phyloP scores from a whole-genome alignment of 2,329 filamentous ascomycete species.

The Pseudogymnoascus sp. region DNA sequence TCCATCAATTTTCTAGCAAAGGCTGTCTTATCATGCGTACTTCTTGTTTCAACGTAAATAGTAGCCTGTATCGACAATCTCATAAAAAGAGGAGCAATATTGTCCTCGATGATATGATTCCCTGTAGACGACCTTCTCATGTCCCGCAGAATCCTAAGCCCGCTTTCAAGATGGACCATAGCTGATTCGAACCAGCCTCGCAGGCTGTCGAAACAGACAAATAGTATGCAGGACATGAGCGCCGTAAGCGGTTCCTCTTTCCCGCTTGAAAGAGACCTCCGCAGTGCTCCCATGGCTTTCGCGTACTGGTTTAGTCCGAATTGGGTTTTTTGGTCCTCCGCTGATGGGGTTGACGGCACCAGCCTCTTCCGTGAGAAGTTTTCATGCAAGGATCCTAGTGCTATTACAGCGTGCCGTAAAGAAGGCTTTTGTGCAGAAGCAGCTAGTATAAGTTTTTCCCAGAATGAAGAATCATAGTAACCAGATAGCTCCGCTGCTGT shows the following conservation, averaged over 20 bases:
- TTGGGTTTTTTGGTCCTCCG: slow-evolving; percentile 10
- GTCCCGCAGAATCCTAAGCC: slow-evolving; percentile 19
- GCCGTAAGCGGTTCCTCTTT: slow-evolving; percentile 21
- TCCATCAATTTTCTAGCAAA: slow-evolving; percentile 18
- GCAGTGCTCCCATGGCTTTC: slow-evolving; percentile 24
- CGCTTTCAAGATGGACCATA: slow-evolving; percentile 25
- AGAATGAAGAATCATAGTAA: slow-evolving; percentile 23
- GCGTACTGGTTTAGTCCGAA: slow-evolving; percentile 25
- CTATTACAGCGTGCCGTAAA: slow-evolving; percentile 25
- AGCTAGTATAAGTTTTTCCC: slow-evolving; percentile 23
- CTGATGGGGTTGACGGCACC: slow-evolving; percentile 10
- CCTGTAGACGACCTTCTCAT: slow-evolving; percentile 10
- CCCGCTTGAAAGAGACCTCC: slow-evolving; percentile 19
- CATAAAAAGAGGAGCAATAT: slow-evolving; percentile 22
- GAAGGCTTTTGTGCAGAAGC: slow-evolving; percentile 21
- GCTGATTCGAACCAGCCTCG: slow-evolving; percentile 24
- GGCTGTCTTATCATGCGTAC: slow-evolving; percentile 13
- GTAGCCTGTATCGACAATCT: slow-evolving; percentile 24
- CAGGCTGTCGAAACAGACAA: slow-evolving; percentile 26
- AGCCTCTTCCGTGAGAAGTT: slow-evolving; percentile 19
- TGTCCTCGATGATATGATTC: slow-evolving; percentile 17
- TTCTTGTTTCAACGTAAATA: slow-evolving; percentile 23
- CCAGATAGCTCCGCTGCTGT: slow-evolving; percentile 24
- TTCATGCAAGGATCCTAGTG: slow-evolving; percentile 25
- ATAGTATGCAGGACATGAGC: slow-evolving; percentile 25